Evolutionary conservation across 177 flowering plant species (phyloP).

Genomic region (Vitis hybrid): DNA sequence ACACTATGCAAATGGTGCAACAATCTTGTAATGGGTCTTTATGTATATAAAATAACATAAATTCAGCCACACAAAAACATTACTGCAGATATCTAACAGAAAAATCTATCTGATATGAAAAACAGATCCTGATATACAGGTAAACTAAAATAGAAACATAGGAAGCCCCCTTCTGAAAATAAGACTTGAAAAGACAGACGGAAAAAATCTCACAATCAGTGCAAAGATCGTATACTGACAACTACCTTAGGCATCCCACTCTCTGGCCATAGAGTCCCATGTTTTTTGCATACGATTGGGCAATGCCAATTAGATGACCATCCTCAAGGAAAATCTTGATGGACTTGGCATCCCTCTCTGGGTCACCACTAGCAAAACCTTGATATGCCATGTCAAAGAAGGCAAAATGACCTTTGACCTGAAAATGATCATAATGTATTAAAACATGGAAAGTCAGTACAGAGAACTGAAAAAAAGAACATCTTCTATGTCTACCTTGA

Average conservation of each 20-base stretch:
- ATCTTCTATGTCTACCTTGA: constrained; percentile 55
- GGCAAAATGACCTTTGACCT: constrained; percentile 89
- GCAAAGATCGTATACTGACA: not conserved
- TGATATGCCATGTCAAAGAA: constrained; percentile 99
- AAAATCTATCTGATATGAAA: too few species aligned
- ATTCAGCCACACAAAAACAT: too few species aligned
- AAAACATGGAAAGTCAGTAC: not conserved
- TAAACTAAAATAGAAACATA: too few species aligned
- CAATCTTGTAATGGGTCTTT: too few species aligned
- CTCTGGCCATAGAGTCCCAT: constrained; percentile 99
- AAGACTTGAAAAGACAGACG: not conserved
- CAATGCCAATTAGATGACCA: constrained; percentile 84
- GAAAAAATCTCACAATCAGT: not conserved
- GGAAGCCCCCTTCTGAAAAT: not conserved
- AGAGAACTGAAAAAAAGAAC: not conserved
- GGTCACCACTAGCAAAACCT: constrained; percentile 99
- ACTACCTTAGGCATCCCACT: constrained; percentile 92
- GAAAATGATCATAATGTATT: constrained; percentile 13
- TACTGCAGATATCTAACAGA: too few species aligned
- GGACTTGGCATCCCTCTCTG: constrained; percentile 88
- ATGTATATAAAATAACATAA: too few species aligned
- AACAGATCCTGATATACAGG: too few species aligned
- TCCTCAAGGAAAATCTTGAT: constrained; percentile 93
- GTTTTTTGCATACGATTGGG: constrained; percentile 95
- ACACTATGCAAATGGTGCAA: too few species aligned